Evolutionary conservation across 2,329 filamentous ascomycete species (phyloP), one percentile per base, ranked within the genome.

Genomic region (Bipolaris victoriae): DNA sequence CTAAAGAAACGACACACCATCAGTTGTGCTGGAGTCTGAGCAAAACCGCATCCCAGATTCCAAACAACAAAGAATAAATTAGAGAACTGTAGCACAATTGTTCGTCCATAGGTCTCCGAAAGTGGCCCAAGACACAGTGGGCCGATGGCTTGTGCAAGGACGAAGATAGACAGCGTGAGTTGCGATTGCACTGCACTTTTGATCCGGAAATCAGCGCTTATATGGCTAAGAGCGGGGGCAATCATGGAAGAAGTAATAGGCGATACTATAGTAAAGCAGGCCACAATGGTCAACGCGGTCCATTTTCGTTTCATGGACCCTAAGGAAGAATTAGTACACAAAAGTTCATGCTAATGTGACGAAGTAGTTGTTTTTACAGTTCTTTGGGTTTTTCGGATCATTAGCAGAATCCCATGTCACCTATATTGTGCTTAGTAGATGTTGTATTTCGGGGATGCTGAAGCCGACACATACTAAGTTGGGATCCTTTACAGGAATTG

Each of bases 341-440:
- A 11, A 2, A 11, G 18, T 24, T 35, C 11, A 31, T 13, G 31
- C 10, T 1, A n/a, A 18, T 11, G 33, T 2, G 10, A 9, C 41
- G 15, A 33, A 13, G 2, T 37, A 4, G 15, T 5, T 18, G 44
- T 36, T 7, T 44, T 37, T 49, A 57, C 62, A 64, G 16, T 62
- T 64, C 22, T 62, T 64, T 3, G 80, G 80, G 49, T 82, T 82
- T 22, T 68, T 69, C 10, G 77, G 78, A 57, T 82, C 80, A 29
- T 80, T 71, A 4, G 77, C 72, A 2, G 76, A 74, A 53, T 81
- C 80, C 80, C 80, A 82, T 1, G 76, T 77, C 1, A 82, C 79
- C 73, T 73, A 0, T 33, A 1, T 36, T 43, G 55, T 69, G 31
- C 22, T 40, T 15, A 66, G 54, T 37, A 20, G 20, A 9, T 16